Base-by-base conservation (phyloP, 345 rosid genomes). In the Durio zibethinus region DNA sequence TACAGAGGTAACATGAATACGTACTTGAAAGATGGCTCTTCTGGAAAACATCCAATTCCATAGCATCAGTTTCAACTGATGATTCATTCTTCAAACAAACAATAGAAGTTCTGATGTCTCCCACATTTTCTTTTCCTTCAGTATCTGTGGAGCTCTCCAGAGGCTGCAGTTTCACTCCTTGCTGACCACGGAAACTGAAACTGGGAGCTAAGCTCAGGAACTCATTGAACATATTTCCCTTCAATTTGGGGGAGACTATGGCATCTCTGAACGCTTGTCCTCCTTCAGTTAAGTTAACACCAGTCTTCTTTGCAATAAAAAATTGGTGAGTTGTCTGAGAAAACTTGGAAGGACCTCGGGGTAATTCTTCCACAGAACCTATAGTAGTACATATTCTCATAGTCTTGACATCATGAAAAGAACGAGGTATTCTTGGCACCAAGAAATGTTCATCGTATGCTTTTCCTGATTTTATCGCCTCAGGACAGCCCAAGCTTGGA, bases 11-110 rank as follows among this genome's bases (percentile, higher is more conserved):
- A 38, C 11, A 53, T 40, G 20, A 57, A 29, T 62, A 63, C 76
- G 20, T 87, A 93, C 99, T 94, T 2, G 80, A 83, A 73, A 74
- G 76, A 72, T 76, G 83, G 63, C 77, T 84, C 62, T 75, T 79
- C 61, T 57, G 78, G 73, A 85, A 80, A 70, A 73, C 74, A 90
- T 90, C 93, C 86, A 93, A 81, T 66, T 90, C 97, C 90, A 93
- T 82, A 65, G 89, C 86, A 64, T 88, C 83, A 62, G 94, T 92
- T 76, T 93, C 97, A 0, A 87, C 89, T 7, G 94, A 90, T 54
- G 97, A 93, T 80, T 85, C 93, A 52, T 83, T 86, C 81, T 76
- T 80, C 25, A 76, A 65, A 74, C 82, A 74, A 76, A 64, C 47
- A n/a, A 84, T 63, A 57, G 80, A 78, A 54, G 79, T 64, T 65